Evolutionary conservation across 2,329 filamentous ascomycete species (phyloP).

Genomic region (Malbranchea zuffiana): DNA sequence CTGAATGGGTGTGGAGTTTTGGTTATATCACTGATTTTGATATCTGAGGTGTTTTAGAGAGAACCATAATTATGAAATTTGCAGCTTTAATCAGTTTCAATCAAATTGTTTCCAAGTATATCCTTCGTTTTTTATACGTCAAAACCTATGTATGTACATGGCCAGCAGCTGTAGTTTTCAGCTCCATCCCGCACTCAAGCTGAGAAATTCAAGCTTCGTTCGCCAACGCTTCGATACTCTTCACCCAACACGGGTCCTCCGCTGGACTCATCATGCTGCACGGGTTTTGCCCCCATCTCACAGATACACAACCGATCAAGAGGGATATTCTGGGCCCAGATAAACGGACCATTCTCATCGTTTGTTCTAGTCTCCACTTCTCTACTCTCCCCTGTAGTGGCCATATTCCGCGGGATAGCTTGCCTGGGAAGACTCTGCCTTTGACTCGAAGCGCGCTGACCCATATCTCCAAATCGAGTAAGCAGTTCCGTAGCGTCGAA

Average conservation of each 20-base stretch:
- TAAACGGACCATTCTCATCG: conserved; percentile 35
- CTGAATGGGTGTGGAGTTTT: too few species aligned
- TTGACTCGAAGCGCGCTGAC: background rate
- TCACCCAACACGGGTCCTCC: conserved; percentile 41
- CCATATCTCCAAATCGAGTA: conserved; percentile 22
- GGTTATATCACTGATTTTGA: too few species aligned
- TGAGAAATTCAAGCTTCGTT: conserved; percentile 22
- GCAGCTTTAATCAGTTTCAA: too few species aligned
- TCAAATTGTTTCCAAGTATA: too few species aligned
- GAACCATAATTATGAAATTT: too few species aligned
- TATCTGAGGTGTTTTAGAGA: too few species aligned
- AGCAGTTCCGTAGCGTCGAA: conserved; percentile 29
- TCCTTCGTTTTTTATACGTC: too few species aligned
- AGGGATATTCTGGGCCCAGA: conserved; percentile 59
- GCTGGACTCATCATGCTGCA: conserved; percentile 31
- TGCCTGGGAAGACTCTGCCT: conserved; percentile 3
- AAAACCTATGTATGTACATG: too few species aligned
- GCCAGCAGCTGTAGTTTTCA: too few species aligned
- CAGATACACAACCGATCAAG: conserved; percentile 69
- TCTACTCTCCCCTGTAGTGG: background rate
- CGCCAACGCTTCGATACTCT: conserved; percentile 42
- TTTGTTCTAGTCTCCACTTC: background rate
- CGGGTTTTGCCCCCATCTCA: conserved; percentile 71
- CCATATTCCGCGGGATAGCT: conserved; percentile 6
- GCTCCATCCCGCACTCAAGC: background rate